Evolutionary conservation across 2,329 filamentous ascomycete species (phyloP), one percentile per base, ranked within the genome.

Genomic region (Stemphylium vesicarium): DNA sequence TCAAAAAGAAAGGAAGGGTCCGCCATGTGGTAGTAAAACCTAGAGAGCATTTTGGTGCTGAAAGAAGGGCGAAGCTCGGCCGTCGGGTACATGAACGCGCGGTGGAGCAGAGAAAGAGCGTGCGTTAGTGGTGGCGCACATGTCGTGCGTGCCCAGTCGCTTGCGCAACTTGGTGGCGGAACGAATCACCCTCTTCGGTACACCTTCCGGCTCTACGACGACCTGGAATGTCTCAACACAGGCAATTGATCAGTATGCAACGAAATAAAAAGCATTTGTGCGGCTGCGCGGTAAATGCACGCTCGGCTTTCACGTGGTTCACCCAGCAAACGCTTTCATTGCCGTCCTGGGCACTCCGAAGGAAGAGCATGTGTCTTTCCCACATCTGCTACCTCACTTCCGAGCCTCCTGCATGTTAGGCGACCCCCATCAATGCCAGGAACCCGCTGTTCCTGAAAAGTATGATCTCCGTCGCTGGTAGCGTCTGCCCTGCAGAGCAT

Each of bases 391-490:
- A 11, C 15, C 35, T 39, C 45, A 24, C 16, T 31, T 32, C 43
- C 33, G 22, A 8, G 8, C 18, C 16, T 35, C 35, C 37, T 50
- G 53, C 42, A 55, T 33, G n/a, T 48, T 46, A 47, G 29, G 51
- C 51, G 46, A 45, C 18, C 22, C 32, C 43, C 42, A 22, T 32
- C 41, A 31, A 35, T 26, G 45, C 26, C 18, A 29, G 22, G 38
- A 37, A 29, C 18, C 46, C 46, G 31, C 38, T 47, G 20, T 50
- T 47, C 37, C 46, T 38, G 38, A 47, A 51, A 36, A 48, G 51
- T 38, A 43, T 36, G 11, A 39, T 37, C 46, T 55, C 51, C 51
- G 51, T 26, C 31, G 22, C 39, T 20, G 38, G 31, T 35, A 39
- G 42, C 42, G 20, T 47, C 13, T 38, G 37, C 36, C 38, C 32